phyloP scores from a whole-genome alignment of 495 filamentous ascomycete species.

The Lasiosphaeria hispida region DNA sequence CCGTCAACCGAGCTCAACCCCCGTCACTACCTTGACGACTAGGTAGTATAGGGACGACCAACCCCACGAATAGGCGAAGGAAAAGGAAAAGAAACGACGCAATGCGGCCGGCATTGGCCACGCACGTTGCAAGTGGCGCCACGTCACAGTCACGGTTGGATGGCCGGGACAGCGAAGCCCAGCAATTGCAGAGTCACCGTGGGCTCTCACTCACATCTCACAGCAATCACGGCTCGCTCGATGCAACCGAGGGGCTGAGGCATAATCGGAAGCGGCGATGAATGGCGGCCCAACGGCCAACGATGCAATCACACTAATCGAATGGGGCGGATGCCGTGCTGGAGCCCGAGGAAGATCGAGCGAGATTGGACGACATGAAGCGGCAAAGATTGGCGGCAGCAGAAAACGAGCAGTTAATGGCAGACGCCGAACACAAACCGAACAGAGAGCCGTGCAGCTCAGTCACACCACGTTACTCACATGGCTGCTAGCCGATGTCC shows the following conservation, averaged over 20 bases:
- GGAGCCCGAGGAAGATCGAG: constrained; percentile 15
- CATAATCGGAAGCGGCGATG: not conserved
- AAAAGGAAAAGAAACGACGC: not conserved
- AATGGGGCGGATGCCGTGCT: constrained; percentile 9
- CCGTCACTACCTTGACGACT: not conserved
- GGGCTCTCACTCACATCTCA: constrained; percentile 25
- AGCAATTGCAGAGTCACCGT: constrained; percentile 17
- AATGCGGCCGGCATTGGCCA: constrained; percentile 38
- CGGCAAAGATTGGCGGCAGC: constrained; percentile 6
- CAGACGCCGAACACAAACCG: not conserved
- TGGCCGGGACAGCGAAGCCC: constrained; percentile 15
- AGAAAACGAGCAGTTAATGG: not conserved
- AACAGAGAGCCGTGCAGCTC: constrained; percentile 12
- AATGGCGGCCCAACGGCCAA: constrained; percentile 22
- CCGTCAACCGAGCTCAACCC: not conserved
- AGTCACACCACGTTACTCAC: constrained; percentile 19
- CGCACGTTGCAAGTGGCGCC: constrained; percentile 38
- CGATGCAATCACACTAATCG: constrained; percentile 14
- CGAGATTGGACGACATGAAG: constrained; percentile 17
- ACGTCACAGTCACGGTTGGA: constrained; percentile 28
- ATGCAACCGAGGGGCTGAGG: constrained; percentile 16
- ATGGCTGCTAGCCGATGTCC: constrained; percentile 2
- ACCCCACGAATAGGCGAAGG: constrained; percentile 23
- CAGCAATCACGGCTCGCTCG: constrained; percentile 12
- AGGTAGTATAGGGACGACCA: constrained; percentile 20